phyloP scores from a whole-genome alignment of 495 filamentous ascomycete species.

The Aspergillus asperescens region DNA sequence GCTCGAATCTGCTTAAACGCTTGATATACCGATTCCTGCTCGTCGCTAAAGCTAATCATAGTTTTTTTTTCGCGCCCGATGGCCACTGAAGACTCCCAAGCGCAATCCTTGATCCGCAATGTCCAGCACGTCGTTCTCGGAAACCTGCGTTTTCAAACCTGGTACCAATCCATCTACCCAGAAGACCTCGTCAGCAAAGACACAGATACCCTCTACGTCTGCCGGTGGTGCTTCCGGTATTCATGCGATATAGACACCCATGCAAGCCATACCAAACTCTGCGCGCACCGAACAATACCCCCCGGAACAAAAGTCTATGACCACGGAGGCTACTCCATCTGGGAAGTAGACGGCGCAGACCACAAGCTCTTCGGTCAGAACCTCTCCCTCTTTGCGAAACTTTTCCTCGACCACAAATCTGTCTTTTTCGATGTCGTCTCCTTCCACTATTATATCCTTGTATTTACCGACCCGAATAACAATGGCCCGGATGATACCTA shows the following conservation, averaged over 20 bases:
- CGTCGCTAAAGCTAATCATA: neutral
- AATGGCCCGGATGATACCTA: slow-evolving; percentile 31
- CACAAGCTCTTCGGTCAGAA: slow-evolving; percentile 94
- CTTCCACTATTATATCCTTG: slow-evolving; percentile 92
- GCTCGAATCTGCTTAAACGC: neutral
- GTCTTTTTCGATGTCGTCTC: slow-evolving; percentile 95
- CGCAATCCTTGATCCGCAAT: slow-evolving; percentile 51
- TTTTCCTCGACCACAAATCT: slow-evolving; percentile 96
- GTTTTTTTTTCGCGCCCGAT: slow-evolving; percentile 16
- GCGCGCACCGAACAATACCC: slow-evolving; percentile 33
- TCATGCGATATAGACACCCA: slow-evolving; percentile 62
- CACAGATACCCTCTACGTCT: slow-evolving; percentile 69
- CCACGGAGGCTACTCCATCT: slow-evolving; percentile 61
- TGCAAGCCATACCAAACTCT: slow-evolving; percentile 45
- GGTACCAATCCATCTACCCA: slow-evolving; percentile 74
- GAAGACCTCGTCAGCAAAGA: slow-evolving; percentile 68
- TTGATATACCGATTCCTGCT: neutral
- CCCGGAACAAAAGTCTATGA: slow-evolving; percentile 51
- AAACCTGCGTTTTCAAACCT: slow-evolving; percentile 65
- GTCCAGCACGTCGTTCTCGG: slow-evolving; percentile 73
- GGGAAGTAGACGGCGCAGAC: slow-evolving; percentile 85
- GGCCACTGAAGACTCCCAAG: slow-evolving; percentile 24
- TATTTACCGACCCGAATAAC: slow-evolving; percentile 33
- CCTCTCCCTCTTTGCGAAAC: slow-evolving; percentile 91
- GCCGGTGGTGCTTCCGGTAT: slow-evolving; percentile 92